Conservation (phyloP, 352 stramenopile species). For the Globisporangium canariense region DNA sequence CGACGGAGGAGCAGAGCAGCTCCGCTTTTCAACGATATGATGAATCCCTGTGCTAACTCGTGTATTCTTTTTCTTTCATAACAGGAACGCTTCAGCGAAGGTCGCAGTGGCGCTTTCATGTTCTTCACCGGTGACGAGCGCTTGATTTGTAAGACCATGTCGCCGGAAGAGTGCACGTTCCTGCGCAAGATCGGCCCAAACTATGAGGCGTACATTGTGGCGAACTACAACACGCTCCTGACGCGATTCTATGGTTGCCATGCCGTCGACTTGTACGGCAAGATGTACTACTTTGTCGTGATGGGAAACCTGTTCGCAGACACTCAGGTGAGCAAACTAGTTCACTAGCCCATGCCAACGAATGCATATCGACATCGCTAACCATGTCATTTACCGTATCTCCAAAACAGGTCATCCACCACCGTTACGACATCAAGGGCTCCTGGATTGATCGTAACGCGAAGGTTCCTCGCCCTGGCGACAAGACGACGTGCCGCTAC, state of each 20-base stretch:
- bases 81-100: slow-evolving; percentile 83
- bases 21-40: neutral
- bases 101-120: slow-evolving; percentile 88
- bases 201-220: slow-evolving; percentile 85
- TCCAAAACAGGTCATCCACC: slow-evolving; percentile 50
- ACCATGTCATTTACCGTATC: neutral
- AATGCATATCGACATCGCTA: neutral
- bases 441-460: slow-evolving; percentile 88
- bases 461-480: slow-evolving; percentile 73
- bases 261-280: slow-evolving; percentile 84
- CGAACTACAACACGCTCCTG: slow-evolving; percentile 80
- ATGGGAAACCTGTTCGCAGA: slow-evolving; percentile 91
- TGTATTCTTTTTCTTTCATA: neutral
- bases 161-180: slow-evolving; percentile 79
- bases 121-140: slow-evolving; percentile 89
- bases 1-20: neutral
- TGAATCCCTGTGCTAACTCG: neutral
- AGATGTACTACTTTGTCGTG: slow-evolving; percentile 92
- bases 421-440: slow-evolving; percentile 91
- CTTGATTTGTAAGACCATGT: slow-evolving; percentile 91
- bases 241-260: slow-evolving; percentile 91
- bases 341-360: neutral
- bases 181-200: slow-evolving; percentile 82
- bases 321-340: slow-evolving; percentile 40
- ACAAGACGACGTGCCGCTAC: slow-evolving; percentile 81